Evolutionary conservation across 306 rosid genomes (phyloP).

Genomic region (Carpinus viminea): DNA sequence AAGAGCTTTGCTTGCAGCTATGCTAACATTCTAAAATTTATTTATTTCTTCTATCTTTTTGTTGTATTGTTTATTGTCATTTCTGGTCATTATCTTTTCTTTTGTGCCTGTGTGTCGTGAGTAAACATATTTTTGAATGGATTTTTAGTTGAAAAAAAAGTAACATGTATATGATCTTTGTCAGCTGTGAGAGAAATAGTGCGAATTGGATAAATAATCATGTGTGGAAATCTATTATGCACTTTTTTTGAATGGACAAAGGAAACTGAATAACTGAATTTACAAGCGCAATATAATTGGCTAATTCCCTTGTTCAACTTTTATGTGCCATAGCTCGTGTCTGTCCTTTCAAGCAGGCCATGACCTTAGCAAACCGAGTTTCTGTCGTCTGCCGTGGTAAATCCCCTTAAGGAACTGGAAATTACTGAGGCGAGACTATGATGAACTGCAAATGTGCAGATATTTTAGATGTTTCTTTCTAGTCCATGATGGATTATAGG

Average conservation of each 20-base stretch:
- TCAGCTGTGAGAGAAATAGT: background rate
- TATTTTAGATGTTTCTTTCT: background rate
- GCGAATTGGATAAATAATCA: background rate
- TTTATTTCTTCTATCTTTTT: slow-evolving; percentile 10
- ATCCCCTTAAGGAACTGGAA: background rate
- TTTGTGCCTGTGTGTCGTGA: background rate
- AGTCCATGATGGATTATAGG: background rate
- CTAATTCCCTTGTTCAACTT: background rate
- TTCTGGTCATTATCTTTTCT: background rate
- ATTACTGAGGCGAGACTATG: background rate
- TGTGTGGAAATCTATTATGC: background rate
- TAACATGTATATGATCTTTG: background rate
- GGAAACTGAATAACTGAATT: background rate
- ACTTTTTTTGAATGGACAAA: background rate
- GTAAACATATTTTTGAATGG: background rate
- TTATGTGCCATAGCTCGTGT: background rate
- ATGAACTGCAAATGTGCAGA: background rate
- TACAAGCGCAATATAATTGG: background rate
- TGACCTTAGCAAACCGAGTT: too few species aligned
- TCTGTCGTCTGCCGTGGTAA: background rate
- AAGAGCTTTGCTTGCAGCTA: background rate
- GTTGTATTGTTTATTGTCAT: background rate
- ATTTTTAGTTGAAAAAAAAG: background rate
- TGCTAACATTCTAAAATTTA: background rate
- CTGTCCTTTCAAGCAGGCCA: background rate